These are phyloP conservation scores for Lentinula aciculospora DNA, from an alignment of 768 basidiomycete species.

Conservation along the genomic window DNA sequence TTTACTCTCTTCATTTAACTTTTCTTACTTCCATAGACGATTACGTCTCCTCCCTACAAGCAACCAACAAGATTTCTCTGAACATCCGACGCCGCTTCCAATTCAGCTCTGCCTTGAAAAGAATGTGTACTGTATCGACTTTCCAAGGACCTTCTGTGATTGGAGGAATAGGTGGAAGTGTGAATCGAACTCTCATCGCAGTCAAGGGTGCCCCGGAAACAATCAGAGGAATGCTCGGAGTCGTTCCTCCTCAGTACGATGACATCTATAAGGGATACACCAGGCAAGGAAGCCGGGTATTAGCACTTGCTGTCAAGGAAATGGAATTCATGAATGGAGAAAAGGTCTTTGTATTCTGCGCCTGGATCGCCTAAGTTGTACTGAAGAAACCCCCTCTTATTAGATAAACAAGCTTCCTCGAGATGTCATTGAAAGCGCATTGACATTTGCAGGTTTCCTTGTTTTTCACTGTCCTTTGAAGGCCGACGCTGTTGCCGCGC, in stretches of 20 bases:
- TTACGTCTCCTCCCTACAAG: conserved; percentile 53
- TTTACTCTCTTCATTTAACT: conserved; percentile 41
- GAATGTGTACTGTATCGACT: conserved; percentile 88
- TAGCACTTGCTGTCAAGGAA: conserved; percentile 87
- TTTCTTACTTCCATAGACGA: conserved; percentile 48
- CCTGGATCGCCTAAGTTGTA: neutral
- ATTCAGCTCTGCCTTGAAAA: conserved; percentile 94
- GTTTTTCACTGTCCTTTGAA: conserved; percentile 99
- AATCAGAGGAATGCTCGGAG: conserved; percentile 78
- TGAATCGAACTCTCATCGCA: conserved; percentile 43
- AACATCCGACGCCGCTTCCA: conserved; percentile 90
- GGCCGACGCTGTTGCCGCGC: conserved; percentile 80
- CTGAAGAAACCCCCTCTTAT: neutral
- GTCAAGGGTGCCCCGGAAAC: conserved; percentile 99
- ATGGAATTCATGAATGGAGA: conserved; percentile 66
- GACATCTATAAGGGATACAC: conserved; percentile 95
- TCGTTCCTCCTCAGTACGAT: conserved; percentile 78
- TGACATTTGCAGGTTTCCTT: conserved; percentile 92
- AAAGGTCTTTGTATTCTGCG: conserved; percentile 43
- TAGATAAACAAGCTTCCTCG: conserved; percentile 89
- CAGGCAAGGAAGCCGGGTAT: conserved; percentile 85
- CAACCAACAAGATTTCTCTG: conserved; percentile 52
- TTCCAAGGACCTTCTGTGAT: conserved; percentile 25
- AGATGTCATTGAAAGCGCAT: conserved; percentile 69
- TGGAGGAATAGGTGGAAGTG: conserved; percentile 36